phyloP scores from a whole-genome alignment of 148 eudicot species.

The Vaccinium myrtillus region DNA sequence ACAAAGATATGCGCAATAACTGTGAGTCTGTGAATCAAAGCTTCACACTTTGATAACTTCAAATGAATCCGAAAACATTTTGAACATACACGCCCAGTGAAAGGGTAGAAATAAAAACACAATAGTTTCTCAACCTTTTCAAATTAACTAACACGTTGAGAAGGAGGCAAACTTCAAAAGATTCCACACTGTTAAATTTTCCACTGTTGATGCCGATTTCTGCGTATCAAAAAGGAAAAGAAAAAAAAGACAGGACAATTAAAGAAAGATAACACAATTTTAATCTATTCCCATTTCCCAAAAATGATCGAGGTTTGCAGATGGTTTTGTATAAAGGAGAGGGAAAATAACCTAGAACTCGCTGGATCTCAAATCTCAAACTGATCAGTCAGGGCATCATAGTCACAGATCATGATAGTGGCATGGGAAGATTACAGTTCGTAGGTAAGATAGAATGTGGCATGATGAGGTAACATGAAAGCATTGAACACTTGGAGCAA shows the following conservation, averaged over 20 bases:
- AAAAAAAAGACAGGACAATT: not conserved
- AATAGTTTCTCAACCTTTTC: not conserved
- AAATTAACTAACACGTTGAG: not conserved
- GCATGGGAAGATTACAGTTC: constrained; percentile 44
- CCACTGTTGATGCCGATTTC: not conserved
- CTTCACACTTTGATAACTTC: not conserved
- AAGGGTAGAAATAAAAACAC: not conserved
- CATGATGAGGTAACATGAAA: not conserved
- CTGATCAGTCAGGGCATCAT: constrained; percentile 45
- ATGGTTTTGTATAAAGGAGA: not conserved
- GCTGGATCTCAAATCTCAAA: not conserved
- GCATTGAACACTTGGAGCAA: not conserved
- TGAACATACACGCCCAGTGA: not conserved
- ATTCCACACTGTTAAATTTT: not conserved
- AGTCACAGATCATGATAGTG: constrained; percentile 94
- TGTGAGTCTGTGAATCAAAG: not conserved
- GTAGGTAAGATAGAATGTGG: not conserved
- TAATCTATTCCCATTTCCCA: not conserved
- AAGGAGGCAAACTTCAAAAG: not conserved
- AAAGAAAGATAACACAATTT: not conserved
- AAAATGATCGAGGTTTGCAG: not conserved
- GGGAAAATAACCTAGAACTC: not conserved
- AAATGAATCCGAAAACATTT: not conserved
- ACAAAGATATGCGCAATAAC: not conserved
- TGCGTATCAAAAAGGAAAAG: not conserved